Percentiles rank a stretch among this genome's conserved stretches.
Evolutionary conservation across 2,329 filamentous ascomycete species (phyloP).

Genomic region (Penicillium psychrosexuale): DNA sequence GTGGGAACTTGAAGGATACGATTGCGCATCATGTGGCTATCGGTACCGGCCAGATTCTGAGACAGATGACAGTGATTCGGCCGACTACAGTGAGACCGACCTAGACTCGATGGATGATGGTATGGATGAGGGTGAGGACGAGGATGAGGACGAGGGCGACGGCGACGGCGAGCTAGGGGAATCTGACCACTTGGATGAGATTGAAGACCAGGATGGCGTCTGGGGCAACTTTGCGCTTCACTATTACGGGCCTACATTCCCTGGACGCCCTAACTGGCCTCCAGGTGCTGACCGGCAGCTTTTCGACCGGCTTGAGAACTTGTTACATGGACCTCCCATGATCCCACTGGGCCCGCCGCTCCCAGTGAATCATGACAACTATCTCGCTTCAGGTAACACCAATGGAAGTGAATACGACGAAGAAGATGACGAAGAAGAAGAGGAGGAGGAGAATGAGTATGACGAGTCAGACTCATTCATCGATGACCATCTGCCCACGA

Average conservation of each 20-base stretch:
- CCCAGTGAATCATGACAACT: background rate
- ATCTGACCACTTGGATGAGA: slow-evolving; percentile 24
- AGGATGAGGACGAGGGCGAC: slow-evolving; percentile 29
- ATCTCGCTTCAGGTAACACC: slow-evolving; percentile 1
- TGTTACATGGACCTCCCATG: background rate
- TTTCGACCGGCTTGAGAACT: slow-evolving; percentile 6
- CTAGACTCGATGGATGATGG: slow-evolving; percentile 25
- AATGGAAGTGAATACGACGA: slow-evolving; percentile 20
- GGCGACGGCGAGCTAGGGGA: slow-evolving; percentile 16
- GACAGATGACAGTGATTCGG: slow-evolving; percentile 47
- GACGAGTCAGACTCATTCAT: slow-evolving; percentile 37
- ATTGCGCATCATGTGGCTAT: slow-evolving; percentile 54
- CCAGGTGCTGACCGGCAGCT: slow-evolving; percentile 3
- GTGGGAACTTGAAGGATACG: slow-evolving; percentile 59
- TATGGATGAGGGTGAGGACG: slow-evolving; percentile 14
- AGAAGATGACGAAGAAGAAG: slow-evolving; percentile 17
- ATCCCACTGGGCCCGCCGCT: background rate
- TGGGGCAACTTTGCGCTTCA: slow-evolving; percentile 12
- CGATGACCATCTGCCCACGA: slow-evolving; percentile 18
- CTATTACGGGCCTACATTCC: background rate
- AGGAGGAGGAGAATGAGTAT: slow-evolving; percentile 29
- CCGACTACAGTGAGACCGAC: slow-evolving; percentile 44
- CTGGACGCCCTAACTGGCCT: background rate
- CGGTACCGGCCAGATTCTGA: slow-evolving; percentile 47
- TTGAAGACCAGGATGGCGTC: slow-evolving; percentile 22